These are phyloP conservation scores for Kodamaea kaohsiungensis DNA, from an alignment of 805 yeast species.

Conservation along the genomic window DNA sequence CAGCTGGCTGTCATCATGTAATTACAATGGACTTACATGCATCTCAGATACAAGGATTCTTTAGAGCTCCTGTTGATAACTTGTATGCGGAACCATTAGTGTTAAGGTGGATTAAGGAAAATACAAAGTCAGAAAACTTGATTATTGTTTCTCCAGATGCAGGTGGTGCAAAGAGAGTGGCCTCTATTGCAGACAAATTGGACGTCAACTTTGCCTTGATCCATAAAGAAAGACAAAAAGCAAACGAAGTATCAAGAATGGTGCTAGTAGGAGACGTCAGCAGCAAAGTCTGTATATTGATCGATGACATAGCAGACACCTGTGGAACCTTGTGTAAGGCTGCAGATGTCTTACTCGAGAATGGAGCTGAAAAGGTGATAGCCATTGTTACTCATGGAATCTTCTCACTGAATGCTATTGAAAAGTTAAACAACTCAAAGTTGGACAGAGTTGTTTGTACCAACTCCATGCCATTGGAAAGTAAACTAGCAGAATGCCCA, in stretches of 20 bases:
- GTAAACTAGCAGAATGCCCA: conserved; percentile 56
- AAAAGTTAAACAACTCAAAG: conserved; percentile 65
- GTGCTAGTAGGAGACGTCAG: conserved; percentile 94
- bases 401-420: conserved; percentile 80
- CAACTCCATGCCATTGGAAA: conserved; percentile 85
- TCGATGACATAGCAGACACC: conserved; percentile 98
- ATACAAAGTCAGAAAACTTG: conserved; percentile 56
- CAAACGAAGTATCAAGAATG: conserved; percentile 94
- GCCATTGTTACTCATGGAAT: conserved; percentile 97
- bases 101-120: conserved; percentile 73
- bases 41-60: conserved; percentile 96
- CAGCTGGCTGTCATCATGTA: conserved; percentile 94
- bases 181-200: conserved; percentile 86
- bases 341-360: conserved; percentile 77
- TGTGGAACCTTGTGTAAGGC: conserved; percentile 97
- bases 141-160: conserved; percentile 97
- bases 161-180: conserved; percentile 98
- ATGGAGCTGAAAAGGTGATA: conserved; percentile 82
- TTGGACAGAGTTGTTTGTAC: conserved; percentile 82
- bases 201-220: conserved; percentile 93
- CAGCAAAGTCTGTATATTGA: conserved; percentile 77
- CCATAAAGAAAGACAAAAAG: conserved; percentile 93
- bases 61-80: conserved; percentile 93
- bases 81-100: conserved; percentile 94
- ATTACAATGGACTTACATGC: conserved; percentile 98